phyloP scores from a whole-genome alignment of 768 basidiomycete species.

The Agrocybe chaxingu region DNA sequence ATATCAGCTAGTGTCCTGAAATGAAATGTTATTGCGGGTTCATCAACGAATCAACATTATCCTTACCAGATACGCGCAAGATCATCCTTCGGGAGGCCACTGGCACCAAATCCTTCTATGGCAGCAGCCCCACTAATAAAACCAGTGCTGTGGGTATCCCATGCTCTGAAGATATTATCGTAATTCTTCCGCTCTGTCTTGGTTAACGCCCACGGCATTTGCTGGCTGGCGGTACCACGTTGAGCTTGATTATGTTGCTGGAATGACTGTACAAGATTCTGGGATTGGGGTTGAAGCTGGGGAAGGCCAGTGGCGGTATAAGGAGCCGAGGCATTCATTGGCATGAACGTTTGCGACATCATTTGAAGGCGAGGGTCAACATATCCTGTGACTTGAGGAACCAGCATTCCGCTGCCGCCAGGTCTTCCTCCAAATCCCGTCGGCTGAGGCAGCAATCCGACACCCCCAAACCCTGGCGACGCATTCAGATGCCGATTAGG shows the following conservation, averaged over 20 bases:
- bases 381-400: constrained; percentile 77
- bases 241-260: constrained; percentile 82
- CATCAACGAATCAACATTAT: not conserved
- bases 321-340: constrained; percentile 58
- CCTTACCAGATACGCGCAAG: constrained; percentile 90
- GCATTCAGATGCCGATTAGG: constrained; percentile 51
- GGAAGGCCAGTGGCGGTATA: constrained; percentile 60
- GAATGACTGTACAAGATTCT: constrained; percentile 78
- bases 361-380: constrained; percentile 81
- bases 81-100: constrained; percentile 85
- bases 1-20: constrained; percentile 87
- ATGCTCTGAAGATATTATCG: constrained; percentile 94
- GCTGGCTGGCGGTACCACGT: constrained; percentile 60
- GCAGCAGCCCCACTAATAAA: constrained; percentile 87
- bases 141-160: constrained; percentile 79
- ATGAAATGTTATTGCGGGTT: constrained; percentile 4
- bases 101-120: constrained; percentile 90
- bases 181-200: constrained; percentile 96
- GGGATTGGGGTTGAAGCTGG: constrained; percentile 64
- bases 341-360: constrained; percentile 94
- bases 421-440: constrained; percentile 55
- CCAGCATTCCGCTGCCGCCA: constrained; percentile 36
- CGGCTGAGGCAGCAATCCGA: constrained; percentile 46
- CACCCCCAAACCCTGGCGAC: constrained; percentile 48
- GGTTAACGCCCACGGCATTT: constrained; percentile 82